Evolutionary conservation across 495 filamentous ascomycete species (phyloP), one percentile per base, ranked within the genome.

Genomic region (Aspergillus incahuasiensis): DNA sequence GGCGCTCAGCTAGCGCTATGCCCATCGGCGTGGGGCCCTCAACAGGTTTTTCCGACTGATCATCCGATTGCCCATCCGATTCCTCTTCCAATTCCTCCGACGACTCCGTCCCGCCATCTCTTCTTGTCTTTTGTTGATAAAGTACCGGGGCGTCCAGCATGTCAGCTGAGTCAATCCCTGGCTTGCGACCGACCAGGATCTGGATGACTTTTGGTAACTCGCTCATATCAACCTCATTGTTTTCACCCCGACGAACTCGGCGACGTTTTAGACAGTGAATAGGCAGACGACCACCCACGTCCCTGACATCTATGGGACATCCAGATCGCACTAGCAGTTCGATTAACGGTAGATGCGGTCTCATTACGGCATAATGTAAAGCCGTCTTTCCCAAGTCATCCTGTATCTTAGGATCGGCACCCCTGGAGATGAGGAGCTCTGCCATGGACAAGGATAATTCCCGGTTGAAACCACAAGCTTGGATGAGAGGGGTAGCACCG

Each of bases 341-440:
- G 4, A 58, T 46, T 18, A 58, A 19, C 12, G 48, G 48, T 20
- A 25, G 3, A 24, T 52, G 16, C 1, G 48, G 48, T 2, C 21
- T n/a, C 30, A 48, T 25, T 5, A 47, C 38, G 2, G 48, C 48
- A 11, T 58, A 52, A 24, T 58, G 55, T 20, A 58, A 15, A 22
- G 24, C 48, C 5, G 48, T 52, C 28, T 20, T 52, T 19, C 55
- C 55, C n/a, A 41, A 34, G 3, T 5, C 16, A 47, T 52, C 55
- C n/a, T n/a, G 1, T 13, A 41, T 0, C 0, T 6, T 1, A 11
- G 38, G n/a, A 18, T 52, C 48, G 6, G 55, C 48, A 24, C 55
- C 55, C 2, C 32, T 43, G 3, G 55, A 58, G 8, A 55, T 32
- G 9, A 55, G 20, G 8, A 55, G 32, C 0, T 19, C 28, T 12